Evolutionary conservation across 306 rosid genomes (phyloP), one percentile per base, ranked within the genome.

Genomic region (Carpinus fangiana): DNA sequence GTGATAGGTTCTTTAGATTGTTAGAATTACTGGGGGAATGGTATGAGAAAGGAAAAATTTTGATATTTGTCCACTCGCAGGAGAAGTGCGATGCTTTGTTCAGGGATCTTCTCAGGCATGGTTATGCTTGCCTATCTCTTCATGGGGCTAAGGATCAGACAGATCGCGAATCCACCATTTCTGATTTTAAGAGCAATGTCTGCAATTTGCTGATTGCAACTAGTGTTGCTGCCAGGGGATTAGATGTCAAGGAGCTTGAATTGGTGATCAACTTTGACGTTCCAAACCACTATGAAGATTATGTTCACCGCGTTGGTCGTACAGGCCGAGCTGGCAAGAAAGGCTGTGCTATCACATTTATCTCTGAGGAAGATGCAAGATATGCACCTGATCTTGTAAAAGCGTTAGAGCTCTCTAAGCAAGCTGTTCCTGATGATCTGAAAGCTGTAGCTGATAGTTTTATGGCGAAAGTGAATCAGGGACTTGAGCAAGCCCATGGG

Each of bases 231-330:
- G 97, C 96, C 50, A 88, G 97, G 89, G 96, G 97, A 72, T 87
- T 94, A 69, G 97, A 94, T 83, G 98, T 94, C 62, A 94, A 92
- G 90, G 98, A 94, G 80, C 98, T 94, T 21, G 98, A 94, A 79
- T 88, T 94, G 81, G 98, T 92, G 80, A 83, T 94, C 54, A 94
- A 94, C 85, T 94, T 74, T 83, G 96, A 94, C 85, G 94, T 78
- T 73, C 98, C 98, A 47, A 94, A 94, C 82, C 98, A 94, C 88
- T 94, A 94, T 34, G 98, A 94, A 87, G 98, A 94, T 74, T 94
- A 94, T 81, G 98, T 94, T 50, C 98, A 94, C 73, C 97, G 98
- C 12, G 98, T 94, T 77, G 97, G 97, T 51, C 96, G 97, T 55
- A 94, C 98, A 14, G 98, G 98, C 23, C 93, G 97, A 36, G 98